Evolutionary conservation across 257 asterid species (phyloP).

Genomic region (Penstemon barbatus): DNA sequence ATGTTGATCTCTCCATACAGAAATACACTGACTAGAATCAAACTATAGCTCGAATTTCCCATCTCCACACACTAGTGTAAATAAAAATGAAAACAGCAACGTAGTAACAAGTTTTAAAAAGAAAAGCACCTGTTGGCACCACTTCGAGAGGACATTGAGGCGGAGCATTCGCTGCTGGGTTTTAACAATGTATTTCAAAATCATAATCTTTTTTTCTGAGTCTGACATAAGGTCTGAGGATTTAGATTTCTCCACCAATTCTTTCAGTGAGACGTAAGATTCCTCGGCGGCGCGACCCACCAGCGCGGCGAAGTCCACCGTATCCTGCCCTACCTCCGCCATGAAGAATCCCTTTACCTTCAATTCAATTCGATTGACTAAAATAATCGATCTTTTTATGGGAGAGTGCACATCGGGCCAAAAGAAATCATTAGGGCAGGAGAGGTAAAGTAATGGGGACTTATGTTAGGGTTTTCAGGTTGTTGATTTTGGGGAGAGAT

Average conservation of each 20-base stretch:
- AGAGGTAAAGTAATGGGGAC: too few relatives aligned
- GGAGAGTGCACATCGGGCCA: conserved; percentile 3
- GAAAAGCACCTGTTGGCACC: conserved; percentile 91
- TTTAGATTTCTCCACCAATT: conserved; percentile 84
- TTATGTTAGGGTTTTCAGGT: too few relatives aligned
- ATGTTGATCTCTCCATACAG: background rate
- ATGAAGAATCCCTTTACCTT: conserved; percentile 33
- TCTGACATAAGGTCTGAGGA: conserved; percentile 66
- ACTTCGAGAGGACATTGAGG: conserved; percentile 95
- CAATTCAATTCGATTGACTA: conserved; percentile 23
- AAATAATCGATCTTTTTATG: conserved; percentile 20
- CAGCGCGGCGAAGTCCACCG: conserved; percentile 84
- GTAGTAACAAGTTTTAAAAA: background rate
- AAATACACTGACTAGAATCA: conserved; percentile 1
- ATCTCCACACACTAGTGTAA: background rate
- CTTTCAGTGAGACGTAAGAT: conserved; percentile 66
- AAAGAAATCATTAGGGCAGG: conserved; percentile 33
- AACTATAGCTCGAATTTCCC: conserved; percentile 12
- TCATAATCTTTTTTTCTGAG: conserved; percentile 91
- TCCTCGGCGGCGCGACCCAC: conserved; percentile 86
- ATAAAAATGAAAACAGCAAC: background rate
- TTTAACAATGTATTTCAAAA: conserved; percentile 81
- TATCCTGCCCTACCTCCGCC: conserved; percentile 84
- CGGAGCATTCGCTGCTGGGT: conserved; percentile 99
- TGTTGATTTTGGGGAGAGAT: too few relatives aligned